A percentile compares a stretch with the other conserved stretches of the same genome.
Evolutionary conservation across 2,329 filamentous ascomycete genomes (phyloP).

Genomic region (Lachnellula suecica): DNA sequence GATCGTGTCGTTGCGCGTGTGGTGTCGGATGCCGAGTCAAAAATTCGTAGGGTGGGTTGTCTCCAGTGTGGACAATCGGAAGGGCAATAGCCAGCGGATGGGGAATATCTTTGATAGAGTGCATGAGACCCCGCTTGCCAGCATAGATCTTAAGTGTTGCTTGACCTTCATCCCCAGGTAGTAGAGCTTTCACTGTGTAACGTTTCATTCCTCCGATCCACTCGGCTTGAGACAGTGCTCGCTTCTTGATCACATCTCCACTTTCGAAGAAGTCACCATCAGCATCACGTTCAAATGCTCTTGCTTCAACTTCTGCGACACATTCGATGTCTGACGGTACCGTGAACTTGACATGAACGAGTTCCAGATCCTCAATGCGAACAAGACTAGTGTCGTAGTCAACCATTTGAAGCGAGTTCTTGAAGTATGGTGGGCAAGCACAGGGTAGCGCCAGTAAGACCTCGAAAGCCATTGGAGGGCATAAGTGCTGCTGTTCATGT

Average conservation of each 20-base stretch:
- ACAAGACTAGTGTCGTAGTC: slow-evolving; percentile 89
- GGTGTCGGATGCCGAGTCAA: slow-evolving; percentile 91
- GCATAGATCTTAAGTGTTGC: slow-evolving; percentile 90
- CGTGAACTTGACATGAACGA: slow-evolving; percentile 84
- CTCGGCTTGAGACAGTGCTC: slow-evolving; percentile 85
- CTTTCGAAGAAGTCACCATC: slow-evolving; percentile 95
- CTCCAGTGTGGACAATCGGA: slow-evolving; percentile 86
- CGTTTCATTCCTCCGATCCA: slow-evolving; percentile 87
- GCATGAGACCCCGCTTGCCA: slow-evolving; percentile 93
- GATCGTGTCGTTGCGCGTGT: slow-evolving; percentile 94
- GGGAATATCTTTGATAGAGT: slow-evolving; percentile 94
- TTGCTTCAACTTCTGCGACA: slow-evolving; percentile 86
- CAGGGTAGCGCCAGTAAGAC: slow-evolving; percentile 83
- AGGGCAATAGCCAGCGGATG: slow-evolving; percentile 86
- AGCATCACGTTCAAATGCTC: slow-evolving; percentile 73
- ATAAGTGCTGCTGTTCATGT: slow-evolving; percentile 87
- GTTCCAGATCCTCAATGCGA: slow-evolving; percentile 87
- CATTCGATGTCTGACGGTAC: slow-evolving; percentile 90
- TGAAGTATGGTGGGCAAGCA: slow-evolving; percentile 85
- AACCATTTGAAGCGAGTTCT: slow-evolving; percentile 73
- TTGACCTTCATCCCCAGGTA: slow-evolving; percentile 89
- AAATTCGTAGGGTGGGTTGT: slow-evolving; percentile 94
- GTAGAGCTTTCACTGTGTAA: slow-evolving; percentile 87
- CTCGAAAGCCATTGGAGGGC: slow-evolving; percentile 82
- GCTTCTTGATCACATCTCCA: slow-evolving; percentile 81